Conservation (phyloP, 805 yeast species). For the Candida dajiaensis region DNA sequence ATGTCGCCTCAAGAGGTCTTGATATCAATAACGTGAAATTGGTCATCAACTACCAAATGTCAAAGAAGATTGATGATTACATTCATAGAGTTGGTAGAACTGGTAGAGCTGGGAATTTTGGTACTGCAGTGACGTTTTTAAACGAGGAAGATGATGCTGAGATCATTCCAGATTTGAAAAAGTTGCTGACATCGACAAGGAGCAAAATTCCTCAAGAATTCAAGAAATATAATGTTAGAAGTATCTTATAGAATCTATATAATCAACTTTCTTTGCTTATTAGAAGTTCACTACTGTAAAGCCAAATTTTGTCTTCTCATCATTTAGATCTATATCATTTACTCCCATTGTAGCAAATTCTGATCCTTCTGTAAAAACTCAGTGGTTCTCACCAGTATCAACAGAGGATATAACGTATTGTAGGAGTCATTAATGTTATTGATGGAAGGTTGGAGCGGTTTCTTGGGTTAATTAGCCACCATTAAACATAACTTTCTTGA, state of each 20-base stretch:
- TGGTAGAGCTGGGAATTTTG: slow-evolving; percentile 86
- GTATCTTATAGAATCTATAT: slow-evolving; percentile 7
- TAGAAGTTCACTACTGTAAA: not conserved
- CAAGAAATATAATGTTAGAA: slow-evolving; percentile 6
- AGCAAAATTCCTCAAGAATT: slow-evolving; percentile 19
- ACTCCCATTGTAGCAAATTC: not conserved
- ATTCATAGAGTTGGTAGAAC: slow-evolving; percentile 95
- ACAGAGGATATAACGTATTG: not conserved
- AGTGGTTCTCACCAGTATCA: not conserved
- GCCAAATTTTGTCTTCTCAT: not conserved
- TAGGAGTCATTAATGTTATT: not conserved
- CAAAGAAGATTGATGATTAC: slow-evolving; percentile 71
- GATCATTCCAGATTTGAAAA: slow-evolving; percentile 17
- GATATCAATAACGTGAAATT: slow-evolving; percentile 84
- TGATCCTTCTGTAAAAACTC: not conserved
- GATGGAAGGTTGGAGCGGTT: not conserved
- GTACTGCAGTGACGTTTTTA: slow-evolving; percentile 71
- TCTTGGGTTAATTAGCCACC: not conserved
- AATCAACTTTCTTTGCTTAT: not conserved
- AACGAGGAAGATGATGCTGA: slow-evolving; percentile 65
- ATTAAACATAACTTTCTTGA: not conserved
- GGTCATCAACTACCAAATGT: slow-evolving; percentile 84
- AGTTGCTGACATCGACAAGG: slow-evolving; percentile 17
- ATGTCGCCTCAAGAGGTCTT: slow-evolving; percentile 93
- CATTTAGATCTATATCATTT: not conserved